Evolutionary conservation across 2,329 filamentous ascomycete genomes (phyloP).

Genomic region (Lasiodiplodia gonubiensis): DNA sequence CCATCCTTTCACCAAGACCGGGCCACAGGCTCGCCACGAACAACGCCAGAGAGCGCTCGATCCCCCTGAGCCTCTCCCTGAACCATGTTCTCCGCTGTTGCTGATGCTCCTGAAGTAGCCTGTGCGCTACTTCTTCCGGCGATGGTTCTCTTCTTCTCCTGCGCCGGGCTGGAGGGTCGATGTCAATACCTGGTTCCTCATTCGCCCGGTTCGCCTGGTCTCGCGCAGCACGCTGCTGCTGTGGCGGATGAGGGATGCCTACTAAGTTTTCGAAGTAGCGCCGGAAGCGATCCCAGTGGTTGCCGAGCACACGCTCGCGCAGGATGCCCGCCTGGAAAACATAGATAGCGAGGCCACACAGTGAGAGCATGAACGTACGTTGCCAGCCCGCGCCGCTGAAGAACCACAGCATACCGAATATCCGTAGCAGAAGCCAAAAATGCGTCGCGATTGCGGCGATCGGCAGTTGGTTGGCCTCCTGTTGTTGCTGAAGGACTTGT

Average conservation of each 20-base stretch:
- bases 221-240: conserved; percentile 5
- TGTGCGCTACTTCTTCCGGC: conserved; percentile 50
- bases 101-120: conserved; percentile 46
- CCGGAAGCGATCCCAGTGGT: conserved; percentile 37
- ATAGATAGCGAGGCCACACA: conserved; percentile 44
- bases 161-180: neutral
- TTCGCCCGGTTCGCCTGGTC: conserved; percentile 6
- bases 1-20: conserved; percentile 66
- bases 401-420: conserved; percentile 63
- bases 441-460: conserved; percentile 42
- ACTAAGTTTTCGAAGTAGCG: conserved; percentile 49
- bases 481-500: conserved; percentile 15
- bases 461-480: conserved; percentile 9
- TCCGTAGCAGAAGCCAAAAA: conserved; percentile 60
- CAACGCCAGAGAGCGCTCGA: conserved; percentile 64
- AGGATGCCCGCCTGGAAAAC: conserved; percentile 39
- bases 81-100: conserved; percentile 40
- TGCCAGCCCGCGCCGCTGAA: conserved; percentile 50
- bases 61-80: conserved; percentile 48
- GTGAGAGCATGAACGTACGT: conserved; percentile 39
- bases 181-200: neutral
- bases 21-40: conserved; percentile 67
- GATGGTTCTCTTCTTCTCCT: conserved; percentile 1
- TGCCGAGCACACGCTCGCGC: conserved; percentile 35
- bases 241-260: conserved; percentile 14